Evolutionary conservation across 495 filamentous ascomycete species (phyloP).

Genomic region (Cercophora scortea): DNA sequence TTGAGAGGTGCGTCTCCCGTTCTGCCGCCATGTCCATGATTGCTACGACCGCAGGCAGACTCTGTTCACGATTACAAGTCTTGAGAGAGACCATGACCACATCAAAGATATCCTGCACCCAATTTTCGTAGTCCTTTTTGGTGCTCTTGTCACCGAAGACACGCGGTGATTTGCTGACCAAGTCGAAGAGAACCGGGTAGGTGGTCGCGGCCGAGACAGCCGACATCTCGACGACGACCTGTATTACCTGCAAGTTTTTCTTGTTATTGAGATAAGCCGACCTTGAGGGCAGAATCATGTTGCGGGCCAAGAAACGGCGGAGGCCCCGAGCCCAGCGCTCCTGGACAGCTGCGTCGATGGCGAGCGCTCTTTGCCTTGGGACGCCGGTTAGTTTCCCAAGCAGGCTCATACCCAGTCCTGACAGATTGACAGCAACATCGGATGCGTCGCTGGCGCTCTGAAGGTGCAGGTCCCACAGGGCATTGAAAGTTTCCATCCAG

Average conservation of each 20-base stretch:
- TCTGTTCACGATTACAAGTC: constrained; percentile 2
- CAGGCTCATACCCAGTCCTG: constrained; percentile 20
- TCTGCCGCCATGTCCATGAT: constrained; percentile 35
- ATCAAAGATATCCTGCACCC: constrained; percentile 61
- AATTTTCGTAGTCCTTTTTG: constrained; percentile 48
- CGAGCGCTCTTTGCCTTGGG: constrained; percentile 1
- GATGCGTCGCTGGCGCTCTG: constrained; percentile 28
- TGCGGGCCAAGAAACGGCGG: constrained; percentile 56
- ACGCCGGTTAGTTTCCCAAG: constrained; percentile 27
- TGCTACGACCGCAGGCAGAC: constrained; percentile 17
- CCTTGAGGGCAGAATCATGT: constrained; percentile 63
- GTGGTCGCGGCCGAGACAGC: constrained; percentile 23
- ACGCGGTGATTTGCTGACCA: constrained; percentile 49
- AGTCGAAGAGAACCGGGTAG: constrained; percentile 46
- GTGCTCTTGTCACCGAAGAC: constrained; percentile 47
- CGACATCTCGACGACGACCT: constrained; percentile 23
- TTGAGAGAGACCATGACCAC: constrained; percentile 29
- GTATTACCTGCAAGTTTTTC: constrained; percentile 25
- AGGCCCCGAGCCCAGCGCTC: constrained; percentile 35
- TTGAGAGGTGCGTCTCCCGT: constrained; percentile 10
- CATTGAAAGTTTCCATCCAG: constrained; percentile 31
- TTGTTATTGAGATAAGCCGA: constrained; percentile 40
- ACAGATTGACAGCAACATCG: constrained; percentile 33
- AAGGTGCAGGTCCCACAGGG: constrained; percentile 37
- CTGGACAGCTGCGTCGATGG: constrained; percentile 9